Evolutionary conservation across 805 yeast species (phyloP).

Genomic region (Metschnikowia gruessii): DNA sequence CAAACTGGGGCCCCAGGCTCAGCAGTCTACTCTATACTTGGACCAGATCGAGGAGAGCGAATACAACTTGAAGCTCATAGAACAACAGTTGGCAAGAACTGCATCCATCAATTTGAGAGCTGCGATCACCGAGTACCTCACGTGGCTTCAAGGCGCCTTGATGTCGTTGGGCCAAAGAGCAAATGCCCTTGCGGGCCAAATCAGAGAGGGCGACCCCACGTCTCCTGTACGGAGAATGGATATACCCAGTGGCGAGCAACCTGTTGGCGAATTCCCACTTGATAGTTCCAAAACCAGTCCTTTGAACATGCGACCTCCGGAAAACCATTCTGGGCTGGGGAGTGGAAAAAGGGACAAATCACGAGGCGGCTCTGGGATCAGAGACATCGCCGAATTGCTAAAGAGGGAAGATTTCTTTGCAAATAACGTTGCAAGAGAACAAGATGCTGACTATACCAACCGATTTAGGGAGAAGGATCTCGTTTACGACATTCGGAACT

Average conservation of each 20-base stretch:
- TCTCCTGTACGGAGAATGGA: constrained; percentile 8
- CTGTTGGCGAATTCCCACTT: constrained; percentile 3
- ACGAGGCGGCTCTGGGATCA: constrained; percentile 1
- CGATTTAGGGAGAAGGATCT: constrained; percentile 6
- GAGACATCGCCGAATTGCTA: constrained; percentile 6
- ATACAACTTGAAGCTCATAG: constrained; percentile 50
- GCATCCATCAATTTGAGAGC: constrained; percentile 45
- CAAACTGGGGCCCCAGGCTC: constrained; percentile 42
- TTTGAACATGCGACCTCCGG: constrained; percentile 8
- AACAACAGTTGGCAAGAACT: constrained; percentile 48
- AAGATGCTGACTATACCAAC: constrained; percentile 4
- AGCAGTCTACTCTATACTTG: constrained; percentile 40
- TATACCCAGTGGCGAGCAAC: constrained; percentile 3
- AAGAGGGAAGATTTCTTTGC: constrained; percentile 11
- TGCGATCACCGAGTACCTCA: constrained; percentile 44
- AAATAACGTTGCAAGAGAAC: constrained; percentile 7
- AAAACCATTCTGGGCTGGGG: constrained; percentile 2
- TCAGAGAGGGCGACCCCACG: constrained; percentile 9
- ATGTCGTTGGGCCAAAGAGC: constrained; percentile 5
- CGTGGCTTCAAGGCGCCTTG: constrained; percentile 24
- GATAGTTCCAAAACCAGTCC: constrained; percentile 11
- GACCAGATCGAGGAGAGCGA: constrained; percentile 53
- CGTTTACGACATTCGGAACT: constrained; percentile 14
- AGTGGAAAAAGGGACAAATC: constrained; percentile 5
- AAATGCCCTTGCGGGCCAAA: constrained; percentile 6